Evolutionary conservation across 1,139 yeast genomes (phyloP).

Genomic region (Pneumocystis canis): DNA sequence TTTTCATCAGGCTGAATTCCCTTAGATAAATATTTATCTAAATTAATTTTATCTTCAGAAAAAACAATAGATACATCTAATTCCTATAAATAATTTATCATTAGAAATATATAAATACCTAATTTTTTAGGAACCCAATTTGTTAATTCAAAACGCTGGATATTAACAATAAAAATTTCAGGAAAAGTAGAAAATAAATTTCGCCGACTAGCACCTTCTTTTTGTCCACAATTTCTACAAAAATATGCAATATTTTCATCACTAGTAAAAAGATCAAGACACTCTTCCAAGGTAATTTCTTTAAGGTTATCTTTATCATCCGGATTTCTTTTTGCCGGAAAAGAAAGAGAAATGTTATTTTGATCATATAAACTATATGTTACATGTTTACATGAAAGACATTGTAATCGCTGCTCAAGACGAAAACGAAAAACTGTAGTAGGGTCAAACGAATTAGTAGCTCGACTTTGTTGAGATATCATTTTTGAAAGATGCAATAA

Average conservation of each 20-base stretch:
- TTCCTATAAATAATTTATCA: not conserved
- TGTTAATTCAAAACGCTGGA: constrained; percentile 64
- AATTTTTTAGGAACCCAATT: constrained; percentile 86
- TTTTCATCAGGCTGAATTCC: constrained; percentile 34
- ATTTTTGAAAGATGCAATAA: constrained; percentile 51
- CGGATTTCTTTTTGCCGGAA: constrained; percentile 32
- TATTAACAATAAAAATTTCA: constrained; percentile 50
- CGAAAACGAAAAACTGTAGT: constrained; percentile 49
- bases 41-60: constrained; percentile 33
- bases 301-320: constrained; percentile 32
- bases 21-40: constrained; percentile 27
- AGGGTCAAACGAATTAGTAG: constrained; percentile 25
- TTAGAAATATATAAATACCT: constrained; percentile 5
- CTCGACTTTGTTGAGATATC: constrained; percentile 12
- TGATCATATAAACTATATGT: constrained; percentile 42
- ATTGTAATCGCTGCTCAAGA: constrained; percentile 49
- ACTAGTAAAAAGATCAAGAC: constrained; percentile 34
- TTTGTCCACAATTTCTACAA: constrained; percentile 45
- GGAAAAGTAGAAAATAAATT: constrained; percentile 55
- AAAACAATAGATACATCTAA: constrained; percentile 50
- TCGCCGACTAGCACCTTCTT: constrained; percentile 16
- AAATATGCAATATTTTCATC: constrained; percentile 50
- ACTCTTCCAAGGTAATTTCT: constrained; percentile 38
- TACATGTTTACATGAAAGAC: constrained; percentile 48
- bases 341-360: constrained; percentile 56